phyloP scores from a whole-genome alignment of 345 rosid species.

The Toxicodendron radicans region DNA sequence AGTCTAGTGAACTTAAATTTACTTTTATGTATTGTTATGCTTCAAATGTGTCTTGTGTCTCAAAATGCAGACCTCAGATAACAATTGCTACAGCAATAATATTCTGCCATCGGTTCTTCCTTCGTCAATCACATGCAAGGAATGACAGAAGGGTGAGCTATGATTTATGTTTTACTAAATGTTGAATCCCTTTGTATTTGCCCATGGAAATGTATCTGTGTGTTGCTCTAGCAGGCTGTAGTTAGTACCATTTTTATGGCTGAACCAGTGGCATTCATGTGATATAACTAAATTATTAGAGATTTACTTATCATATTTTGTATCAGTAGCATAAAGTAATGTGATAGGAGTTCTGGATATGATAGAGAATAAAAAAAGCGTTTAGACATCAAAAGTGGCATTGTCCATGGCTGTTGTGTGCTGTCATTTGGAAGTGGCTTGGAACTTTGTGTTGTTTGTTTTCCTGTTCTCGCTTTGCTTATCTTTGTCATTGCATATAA shows the following conservation, averaged over 20 bases:
- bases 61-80: slow-evolving; percentile 56
- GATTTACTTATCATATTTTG: neutral
- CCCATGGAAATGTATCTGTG: neutral
- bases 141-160: slow-evolving; percentile 60
- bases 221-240: neutral
- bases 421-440: neutral
- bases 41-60: neutral
- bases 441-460: neutral
- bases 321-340: neutral
- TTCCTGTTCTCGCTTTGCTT: neutral
- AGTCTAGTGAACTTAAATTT: neutral
- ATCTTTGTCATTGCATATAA: neutral
- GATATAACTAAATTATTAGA: neutral
- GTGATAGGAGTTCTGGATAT: neutral
- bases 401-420: neutral
- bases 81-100: slow-evolving; percentile 72
- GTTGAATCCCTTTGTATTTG: neutral
- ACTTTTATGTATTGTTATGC: neutral
- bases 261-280: neutral
- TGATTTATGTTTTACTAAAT: neutral
- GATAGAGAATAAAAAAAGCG: neutral
- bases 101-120: slow-evolving; percentile 62
- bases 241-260: neutral
- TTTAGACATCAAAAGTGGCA: neutral
- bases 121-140: slow-evolving; percentile 60